A percentile compares a stretch with the other conserved stretches of the same genome.
Evolutionary conservation across 208 protist genomes (phyloP).

Genomic region (Vickermania spadyakhi): DNA sequence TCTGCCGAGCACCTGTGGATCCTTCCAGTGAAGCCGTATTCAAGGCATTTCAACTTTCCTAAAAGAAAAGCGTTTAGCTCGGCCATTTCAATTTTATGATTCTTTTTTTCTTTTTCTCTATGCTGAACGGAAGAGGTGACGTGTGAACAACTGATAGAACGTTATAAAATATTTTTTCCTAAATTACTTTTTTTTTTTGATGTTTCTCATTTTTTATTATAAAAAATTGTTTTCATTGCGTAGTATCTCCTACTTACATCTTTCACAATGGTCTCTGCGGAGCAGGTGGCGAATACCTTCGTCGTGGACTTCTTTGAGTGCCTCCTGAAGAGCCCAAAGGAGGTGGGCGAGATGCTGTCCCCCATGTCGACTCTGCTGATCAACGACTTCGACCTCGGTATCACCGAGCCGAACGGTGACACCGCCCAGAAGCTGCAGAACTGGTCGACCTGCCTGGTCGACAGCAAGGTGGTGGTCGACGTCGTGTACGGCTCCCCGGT

Average conservation of each 20-base stretch:
- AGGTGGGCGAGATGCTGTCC: conserved; percentile 56
- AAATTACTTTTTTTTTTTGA: no score
- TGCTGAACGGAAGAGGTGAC: no score
- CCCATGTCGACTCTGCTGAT: conserved; percentile 47
- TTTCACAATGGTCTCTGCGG: conserved; percentile 15
- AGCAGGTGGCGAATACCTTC: conserved; percentile 76
- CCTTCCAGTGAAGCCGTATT: no score
- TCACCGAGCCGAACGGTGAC: conserved; percentile 29
- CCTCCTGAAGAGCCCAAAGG: conserved; percentile 43
- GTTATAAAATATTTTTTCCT: no score
- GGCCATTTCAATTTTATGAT: no score
- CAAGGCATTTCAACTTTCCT: no score
- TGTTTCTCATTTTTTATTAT: no score
- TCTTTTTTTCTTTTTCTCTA: no score
- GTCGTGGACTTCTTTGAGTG: conserved; percentile 77
- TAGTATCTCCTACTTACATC: no score
- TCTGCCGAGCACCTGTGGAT: conserved; percentile 43
- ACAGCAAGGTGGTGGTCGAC: conserved; percentile 61
- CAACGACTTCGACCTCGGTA: conserved; percentile 78
- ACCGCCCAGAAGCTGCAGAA: conserved; percentile 25
- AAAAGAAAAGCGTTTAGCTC: no score
- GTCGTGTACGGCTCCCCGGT: conserved; percentile 46
- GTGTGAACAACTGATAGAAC: no score
- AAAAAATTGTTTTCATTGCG: no score
- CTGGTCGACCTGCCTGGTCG: conserved; percentile 43